A percentile compares a stretch with the other conserved stretches of the same genome.
These are phyloP conservation scores for Suhomyces faveliae DNA, from an alignment of 805 yeast genomes.

Conservation along the genomic window DNA sequence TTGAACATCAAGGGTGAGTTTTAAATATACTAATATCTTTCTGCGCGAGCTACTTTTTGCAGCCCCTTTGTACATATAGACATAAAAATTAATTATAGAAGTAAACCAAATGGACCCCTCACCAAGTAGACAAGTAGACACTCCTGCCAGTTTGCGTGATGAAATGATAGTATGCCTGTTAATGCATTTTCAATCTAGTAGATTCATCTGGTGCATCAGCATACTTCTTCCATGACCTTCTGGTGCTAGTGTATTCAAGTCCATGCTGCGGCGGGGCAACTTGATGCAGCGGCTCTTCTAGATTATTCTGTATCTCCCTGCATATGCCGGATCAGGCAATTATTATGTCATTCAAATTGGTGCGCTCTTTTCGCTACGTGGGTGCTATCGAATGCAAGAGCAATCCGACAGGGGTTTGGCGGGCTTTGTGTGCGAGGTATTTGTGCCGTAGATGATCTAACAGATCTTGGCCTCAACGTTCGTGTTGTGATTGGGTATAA, in stretches of 20 bases:
- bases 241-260: no score
- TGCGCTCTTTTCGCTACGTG: not conserved
- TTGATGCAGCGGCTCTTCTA: not conserved
- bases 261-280: no score
- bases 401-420: not conserved
- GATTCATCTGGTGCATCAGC: not conserved
- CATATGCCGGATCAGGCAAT: not conserved
- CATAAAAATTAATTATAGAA: conserved; percentile 4
- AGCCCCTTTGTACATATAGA: conserved; percentile 5
- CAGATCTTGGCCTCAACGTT: not conserved
- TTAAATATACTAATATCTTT: conserved; percentile 13
- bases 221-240: no score
- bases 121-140: not conserved
- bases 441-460: not conserved
- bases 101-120: not conserved
- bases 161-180: no score
- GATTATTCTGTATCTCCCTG: not conserved
- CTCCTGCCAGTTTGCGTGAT: no score
- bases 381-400: not conserved
- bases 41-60: not conserved
- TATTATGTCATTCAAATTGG: not conserved
- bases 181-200: not conserved
- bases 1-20: conserved; percentile 46
- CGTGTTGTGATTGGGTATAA: not conserved
- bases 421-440: not conserved